These are phyloP conservation scores for Tricholoma sp. DNA, from an alignment of 768 basidiomycete genomes.

Conservation along the genomic window DNA sequence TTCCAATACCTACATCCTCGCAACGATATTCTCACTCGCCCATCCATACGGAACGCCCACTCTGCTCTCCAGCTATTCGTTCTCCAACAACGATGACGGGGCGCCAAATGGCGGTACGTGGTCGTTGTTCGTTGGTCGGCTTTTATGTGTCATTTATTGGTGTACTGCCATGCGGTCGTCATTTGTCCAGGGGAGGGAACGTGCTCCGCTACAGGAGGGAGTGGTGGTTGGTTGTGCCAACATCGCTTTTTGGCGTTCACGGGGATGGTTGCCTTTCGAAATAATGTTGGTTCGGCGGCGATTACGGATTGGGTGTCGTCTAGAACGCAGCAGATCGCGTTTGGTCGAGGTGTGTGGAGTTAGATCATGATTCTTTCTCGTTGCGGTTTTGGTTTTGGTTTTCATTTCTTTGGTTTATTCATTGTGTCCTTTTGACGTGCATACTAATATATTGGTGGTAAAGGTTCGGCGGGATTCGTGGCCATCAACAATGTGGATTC, in stretches of 20 bases:
- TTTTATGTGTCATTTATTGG: background rate
- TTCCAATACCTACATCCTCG: conserved; percentile 58
- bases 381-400: too few relatives aligned
- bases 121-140: background rate
- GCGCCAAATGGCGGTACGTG: conserved; percentile 51
- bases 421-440: too few relatives aligned
- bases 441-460: background rate
- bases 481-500: conserved; percentile 63
- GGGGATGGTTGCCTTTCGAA: conserved; percentile 64
- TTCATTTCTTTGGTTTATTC: background rate
- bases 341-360: conserved; percentile 57
- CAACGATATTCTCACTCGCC: conserved; percentile 59
- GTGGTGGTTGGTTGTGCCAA: conserved; percentile 64
- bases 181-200: conserved; percentile 35
- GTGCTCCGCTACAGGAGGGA: conserved; percentile 44
- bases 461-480: conserved; percentile 54
- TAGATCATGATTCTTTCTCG: too few relatives aligned
- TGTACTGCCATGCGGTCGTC: background rate
- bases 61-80: conserved; percentile 55
- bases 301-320: conserved; percentile 57
- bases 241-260: conserved; percentile 53
- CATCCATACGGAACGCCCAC: conserved; percentile 65
- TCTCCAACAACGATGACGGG: conserved; percentile 46
- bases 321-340: conserved; percentile 56
- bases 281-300: conserved; percentile 46